Conservation (phyloP, 768 basidiomycete genomes). For the Suillus cothurnatus region DNA sequence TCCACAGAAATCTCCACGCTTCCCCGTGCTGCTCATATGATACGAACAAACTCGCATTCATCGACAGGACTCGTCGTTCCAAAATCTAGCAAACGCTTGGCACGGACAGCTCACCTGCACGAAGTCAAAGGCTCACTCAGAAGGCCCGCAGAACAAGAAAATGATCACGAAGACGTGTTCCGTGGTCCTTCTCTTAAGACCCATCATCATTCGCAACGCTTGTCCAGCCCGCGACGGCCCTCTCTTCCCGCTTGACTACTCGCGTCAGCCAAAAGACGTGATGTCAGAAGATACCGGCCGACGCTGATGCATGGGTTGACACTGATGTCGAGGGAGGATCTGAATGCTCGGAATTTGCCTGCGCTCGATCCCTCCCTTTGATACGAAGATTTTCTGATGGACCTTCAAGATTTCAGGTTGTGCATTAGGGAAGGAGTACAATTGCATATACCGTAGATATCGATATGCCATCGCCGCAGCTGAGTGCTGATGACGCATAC, state of each 20-base stretch:
- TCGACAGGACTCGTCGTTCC: constrained; percentile 19
- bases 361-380: constrained; percentile 13
- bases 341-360: constrained; percentile 15
- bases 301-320: constrained; percentile 40
- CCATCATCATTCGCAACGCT: neutral
- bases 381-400: neutral
- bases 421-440: neutral
- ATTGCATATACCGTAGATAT: neutral
- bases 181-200: neutral
- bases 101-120: constrained; percentile 68
- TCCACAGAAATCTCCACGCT: constrained; percentile 31
- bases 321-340: constrained; percentile 41
- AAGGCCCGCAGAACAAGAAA: constrained; percentile 17
- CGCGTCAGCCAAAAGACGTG: neutral
- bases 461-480: neutral
- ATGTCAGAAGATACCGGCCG: constrained; percentile 19
- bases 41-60: constrained; percentile 50
- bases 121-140: constrained; percentile 45
- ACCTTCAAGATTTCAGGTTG: constrained; percentile 1
- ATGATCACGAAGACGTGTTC: constrained; percentile 23
- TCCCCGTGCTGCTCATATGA: constrained; percentile 41
- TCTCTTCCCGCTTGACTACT: constrained; percentile 14
- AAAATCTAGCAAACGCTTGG: constrained; percentile 58
- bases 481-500: neutral
- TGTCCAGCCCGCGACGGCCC: constrained; percentile 10